These are phyloP conservation scores for Apiotrichum mycotoxinovorans DNA, from an alignment of 1,284 basidiomycete species.

Conservation along the genomic window DNA sequence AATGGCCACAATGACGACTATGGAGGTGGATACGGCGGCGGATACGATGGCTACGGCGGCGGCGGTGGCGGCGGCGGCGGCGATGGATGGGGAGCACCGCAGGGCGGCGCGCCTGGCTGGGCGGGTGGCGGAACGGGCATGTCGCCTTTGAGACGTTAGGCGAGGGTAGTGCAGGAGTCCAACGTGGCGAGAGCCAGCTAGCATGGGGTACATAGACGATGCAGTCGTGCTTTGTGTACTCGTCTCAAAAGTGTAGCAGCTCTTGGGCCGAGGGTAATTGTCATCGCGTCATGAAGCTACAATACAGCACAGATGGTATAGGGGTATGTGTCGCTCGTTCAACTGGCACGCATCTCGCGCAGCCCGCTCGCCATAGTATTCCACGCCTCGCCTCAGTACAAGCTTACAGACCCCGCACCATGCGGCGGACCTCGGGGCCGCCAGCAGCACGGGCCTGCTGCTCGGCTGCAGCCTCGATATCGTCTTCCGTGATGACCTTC, in stretches of 20 bases:
- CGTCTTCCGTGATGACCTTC: slow-evolving; percentile 53
- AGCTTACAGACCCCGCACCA: slow-evolving; percentile 26
- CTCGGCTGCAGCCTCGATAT: slow-evolving; percentile 38
- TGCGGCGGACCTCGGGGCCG: slow-evolving; percentile 39
- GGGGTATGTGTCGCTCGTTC: too few species aligned
- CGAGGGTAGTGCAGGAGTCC: not conserved
- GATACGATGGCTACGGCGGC: slow-evolving; percentile 18
- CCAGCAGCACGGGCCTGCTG: slow-evolving; percentile 13
- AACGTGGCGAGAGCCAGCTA: too few species aligned
- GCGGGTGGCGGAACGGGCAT: slow-evolving; percentile 28
- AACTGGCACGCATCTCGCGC: too few species aligned
- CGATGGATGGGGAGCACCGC: slow-evolving; percentile 12
- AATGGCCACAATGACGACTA: slow-evolving; percentile 2
- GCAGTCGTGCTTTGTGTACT: not conserved
- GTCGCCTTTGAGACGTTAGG: slow-evolving; percentile 38
- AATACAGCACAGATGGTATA: not conserved
- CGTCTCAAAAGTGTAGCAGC: not conserved
- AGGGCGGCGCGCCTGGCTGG: slow-evolving; percentile 14
- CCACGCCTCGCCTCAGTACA: not conserved
- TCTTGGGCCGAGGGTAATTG: not conserved
- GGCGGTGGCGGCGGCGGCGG: slow-evolving; percentile 20
- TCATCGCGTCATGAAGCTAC: not conserved
- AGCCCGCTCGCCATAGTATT: too few species aligned
- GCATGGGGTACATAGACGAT: too few species aligned
- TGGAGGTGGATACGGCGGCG: slow-evolving; percentile 15